These are phyloP conservation scores for Lipomyces sp. DNA, from an alignment of 805 yeast species.

Conservation along the genomic window DNA sequence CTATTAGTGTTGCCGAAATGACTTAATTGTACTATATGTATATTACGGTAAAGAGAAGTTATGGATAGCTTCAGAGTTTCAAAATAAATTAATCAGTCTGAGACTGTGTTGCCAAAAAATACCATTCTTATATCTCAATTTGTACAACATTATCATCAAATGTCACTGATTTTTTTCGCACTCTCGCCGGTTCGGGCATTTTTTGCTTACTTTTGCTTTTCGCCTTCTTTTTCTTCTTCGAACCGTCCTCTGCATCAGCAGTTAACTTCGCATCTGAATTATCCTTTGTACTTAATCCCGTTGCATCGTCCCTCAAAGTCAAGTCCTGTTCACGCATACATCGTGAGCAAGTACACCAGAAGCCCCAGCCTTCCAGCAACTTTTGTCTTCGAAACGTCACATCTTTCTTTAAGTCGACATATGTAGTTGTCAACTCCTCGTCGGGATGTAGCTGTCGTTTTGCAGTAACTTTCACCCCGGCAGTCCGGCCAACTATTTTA, in stretches of 20 bases:
- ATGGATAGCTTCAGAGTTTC: neutral
- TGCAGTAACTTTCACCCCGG: conserved; percentile 66
- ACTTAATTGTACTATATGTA: neutral
- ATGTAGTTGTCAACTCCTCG: conserved; percentile 71
- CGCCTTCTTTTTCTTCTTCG: conserved; percentile 15
- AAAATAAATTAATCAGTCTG: neutral
- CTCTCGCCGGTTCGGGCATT: conserved; percentile 10
- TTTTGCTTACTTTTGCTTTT: conserved; percentile 14
- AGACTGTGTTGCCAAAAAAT: neutral
- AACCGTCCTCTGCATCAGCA: neutral
- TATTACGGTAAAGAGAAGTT: neutral
- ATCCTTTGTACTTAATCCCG: conserved; percentile 3
- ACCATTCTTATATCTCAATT: conserved; percentile 19
- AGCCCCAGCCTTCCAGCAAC: conserved; percentile 79
- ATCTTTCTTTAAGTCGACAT: conserved; percentile 68
- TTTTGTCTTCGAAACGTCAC: conserved; percentile 67
- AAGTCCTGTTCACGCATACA: conserved; percentile 62
- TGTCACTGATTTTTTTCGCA: conserved; percentile 28
- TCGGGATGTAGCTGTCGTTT: conserved; percentile 60
- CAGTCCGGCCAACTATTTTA: conserved; percentile 52
- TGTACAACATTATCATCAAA: conserved; percentile 30
- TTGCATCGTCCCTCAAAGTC: neutral
- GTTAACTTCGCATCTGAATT: neutral
- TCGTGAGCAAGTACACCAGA: conserved; percentile 67
- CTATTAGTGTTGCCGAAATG: neutral